A percentile compares a stretch with the other conserved stretches of the same genome.
These are phyloP conservation scores for Areca catechu DNA, from an alignment of 176 grass and related monocot species.

Conservation along the genomic window DNA sequence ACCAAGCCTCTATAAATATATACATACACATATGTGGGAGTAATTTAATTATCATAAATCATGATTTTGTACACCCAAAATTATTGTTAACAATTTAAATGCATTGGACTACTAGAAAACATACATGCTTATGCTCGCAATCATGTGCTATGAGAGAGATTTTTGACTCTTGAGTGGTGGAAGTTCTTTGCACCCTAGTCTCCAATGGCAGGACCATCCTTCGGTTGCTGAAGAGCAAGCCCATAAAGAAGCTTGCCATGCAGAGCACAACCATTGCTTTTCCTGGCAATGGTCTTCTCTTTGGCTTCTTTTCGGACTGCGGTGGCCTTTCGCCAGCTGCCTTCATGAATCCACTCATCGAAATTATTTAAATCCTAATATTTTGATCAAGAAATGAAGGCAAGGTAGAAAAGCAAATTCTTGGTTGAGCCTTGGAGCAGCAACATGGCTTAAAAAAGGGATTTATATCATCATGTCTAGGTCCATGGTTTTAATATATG, in stretches of 20 bases:
- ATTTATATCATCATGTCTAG: no score
- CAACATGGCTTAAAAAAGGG: no score
- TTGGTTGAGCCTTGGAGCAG: no score
- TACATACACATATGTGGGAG: no score
- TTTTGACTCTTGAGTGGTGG: conserved; percentile 18
- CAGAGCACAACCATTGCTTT: conserved; percentile 44
- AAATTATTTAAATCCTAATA: no score
- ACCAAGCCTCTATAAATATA: conserved; percentile 33
- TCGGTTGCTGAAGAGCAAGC: conserved; percentile 44
- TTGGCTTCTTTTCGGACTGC: conserved; percentile 19
- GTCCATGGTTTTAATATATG: no score
- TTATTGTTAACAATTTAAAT: no score
- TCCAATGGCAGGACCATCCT: conserved; percentile 14
- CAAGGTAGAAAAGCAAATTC: no score
- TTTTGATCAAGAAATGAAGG: no score
- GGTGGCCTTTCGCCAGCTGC: conserved; percentile 32
- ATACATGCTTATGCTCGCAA: conserved; percentile 44
- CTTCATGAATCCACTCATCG: conserved; percentile 22
- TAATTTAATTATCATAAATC: no score
- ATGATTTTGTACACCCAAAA: no score
- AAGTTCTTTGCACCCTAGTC: conserved; percentile 1
- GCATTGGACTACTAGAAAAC: not conserved
- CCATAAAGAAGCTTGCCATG: conserved; percentile 45
- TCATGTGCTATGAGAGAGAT: conserved; percentile 16
- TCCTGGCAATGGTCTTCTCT: conserved; percentile 33